Conservation (phyloP, 2,329 filamentous ascomycete genomes). For the Penicillium sp. region DNA sequence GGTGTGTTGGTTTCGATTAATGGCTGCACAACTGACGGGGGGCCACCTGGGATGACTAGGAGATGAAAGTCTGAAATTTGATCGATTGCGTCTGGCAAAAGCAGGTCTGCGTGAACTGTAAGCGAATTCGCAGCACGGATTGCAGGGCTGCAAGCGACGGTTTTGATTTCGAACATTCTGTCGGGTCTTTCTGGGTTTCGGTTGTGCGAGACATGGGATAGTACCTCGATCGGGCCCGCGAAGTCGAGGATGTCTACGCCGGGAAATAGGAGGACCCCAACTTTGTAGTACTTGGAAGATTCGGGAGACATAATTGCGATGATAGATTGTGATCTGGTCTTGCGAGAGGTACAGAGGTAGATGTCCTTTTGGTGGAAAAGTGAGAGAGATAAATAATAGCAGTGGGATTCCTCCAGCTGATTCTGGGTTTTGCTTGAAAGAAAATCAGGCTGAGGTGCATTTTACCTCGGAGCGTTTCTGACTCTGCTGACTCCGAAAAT, state of each 20-base stretch:
- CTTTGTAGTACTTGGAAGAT: conserved; percentile 22
- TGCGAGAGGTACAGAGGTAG: neutral
- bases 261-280: conserved; percentile 34
- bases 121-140: conserved; percentile 21
- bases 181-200: conserved; percentile 22
- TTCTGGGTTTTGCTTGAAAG: neutral
- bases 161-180: conserved; percentile 27
- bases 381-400: neutral
- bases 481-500: conserved; percentile 5
- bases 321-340: neutral
- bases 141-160: conserved; percentile 26
- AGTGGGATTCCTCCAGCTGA: neutral
- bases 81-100: conserved; percentile 23
- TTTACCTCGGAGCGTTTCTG: conserved; percentile 8
- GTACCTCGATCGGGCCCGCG: conserved; percentile 33
- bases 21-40: conserved; percentile 19
- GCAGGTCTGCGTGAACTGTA: conserved; percentile 25
- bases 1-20: conserved; percentile 17
- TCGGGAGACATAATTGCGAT: conserved; percentile 8
- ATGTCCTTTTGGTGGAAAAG: neutral
- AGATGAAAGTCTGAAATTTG: conserved; percentile 31
- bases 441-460: neutral
- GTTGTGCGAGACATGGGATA: conserved; percentile 25
- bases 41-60: conserved; percentile 34
- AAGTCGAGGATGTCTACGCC: conserved; percentile 38